phyloP scores from a whole-genome alignment of 2,329 filamentous ascomycete genomes.

The Pseudogymnoascus sp. region DNA sequence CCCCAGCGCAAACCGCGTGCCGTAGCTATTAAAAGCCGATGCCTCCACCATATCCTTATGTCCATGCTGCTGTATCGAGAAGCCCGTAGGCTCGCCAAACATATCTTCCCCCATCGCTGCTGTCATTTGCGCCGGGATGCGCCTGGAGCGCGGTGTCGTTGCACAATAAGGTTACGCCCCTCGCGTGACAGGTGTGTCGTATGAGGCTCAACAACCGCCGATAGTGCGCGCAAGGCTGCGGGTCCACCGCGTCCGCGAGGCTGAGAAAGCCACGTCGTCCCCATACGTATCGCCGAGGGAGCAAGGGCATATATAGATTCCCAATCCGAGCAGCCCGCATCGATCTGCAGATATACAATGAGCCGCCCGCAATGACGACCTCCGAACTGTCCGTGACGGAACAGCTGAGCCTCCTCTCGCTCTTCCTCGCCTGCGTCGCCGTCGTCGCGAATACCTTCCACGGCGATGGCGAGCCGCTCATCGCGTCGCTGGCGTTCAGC shows the following conservation, averaged over 20 bases:
- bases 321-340: background rate
- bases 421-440: constrained; percentile 63
- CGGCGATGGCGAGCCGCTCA: constrained; percentile 76
- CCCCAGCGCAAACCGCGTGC: constrained; percentile 83
- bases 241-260: background rate
- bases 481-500: constrained; percentile 82
- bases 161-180: background rate
- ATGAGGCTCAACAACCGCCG: background rate
- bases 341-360: background rate
- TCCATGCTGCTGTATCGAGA: constrained; percentile 58
- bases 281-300: background rate
- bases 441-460: constrained; percentile 76
- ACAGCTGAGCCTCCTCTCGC: constrained; percentile 48
- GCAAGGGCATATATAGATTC: too few species aligned
- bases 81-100: constrained; percentile 8
- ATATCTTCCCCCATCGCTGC: background rate
- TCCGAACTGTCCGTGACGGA: constrained; percentile 44
- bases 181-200: background rate
- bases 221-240: background rate
- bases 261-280: constrained; percentile 1
- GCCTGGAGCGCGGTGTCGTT: background rate
- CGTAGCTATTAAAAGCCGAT: constrained; percentile 85
- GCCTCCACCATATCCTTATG: constrained; percentile 49
- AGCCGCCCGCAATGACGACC: constrained; percentile 11
- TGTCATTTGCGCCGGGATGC: background rate